Evolutionary conservation across 768 basidiomycete species (phyloP), one percentile per base, ranked within the genome.

Genomic region (Lyophyllum atratum): DNA sequence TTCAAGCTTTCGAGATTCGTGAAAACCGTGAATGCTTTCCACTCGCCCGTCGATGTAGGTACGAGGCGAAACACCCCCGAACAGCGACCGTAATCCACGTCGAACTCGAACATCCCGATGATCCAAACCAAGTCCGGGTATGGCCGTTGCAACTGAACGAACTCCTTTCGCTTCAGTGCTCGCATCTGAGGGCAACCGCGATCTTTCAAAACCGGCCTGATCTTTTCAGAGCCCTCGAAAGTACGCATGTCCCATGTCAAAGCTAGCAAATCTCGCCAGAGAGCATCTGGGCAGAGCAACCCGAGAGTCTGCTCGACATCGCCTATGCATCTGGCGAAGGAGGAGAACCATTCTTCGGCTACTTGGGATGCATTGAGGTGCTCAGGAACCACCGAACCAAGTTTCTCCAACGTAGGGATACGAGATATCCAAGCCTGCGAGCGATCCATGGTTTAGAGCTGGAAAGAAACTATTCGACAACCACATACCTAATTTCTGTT

Each of bases 81-180:
- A 0, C 74, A 79, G 1, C 67, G 59, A 0, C 80, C 84, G 4
- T 75, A 65, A 5, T 59, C 75, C 11, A 73, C 76, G 12, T 73
- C 70, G 57, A 85, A 86, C 5, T 70, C 68, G 62, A 86, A 83
- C 19, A 25, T 8, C 24, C 45, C 45, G 48, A 43, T 76, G 31
- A 89, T 65, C 80, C 85, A 88, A 0, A 72, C 74, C 5, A 88
- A 55, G 61, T 81, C 84, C 0, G 81, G 75, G 54, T 74, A 76
- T 2, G 77, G 79, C 15, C 66, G 68, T 46, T 72, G 62, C 25
- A 81, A 31, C 1, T 40, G 60, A n/a, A 74, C 61, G 26, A 62
- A 67, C 44, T 66, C 69, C 9, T 61, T 61, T 33, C 45, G 46
- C 19, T 44, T 56, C 39, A 56, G 45, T 7, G 37, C 31, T 21